Evolutionary conservation across 257 asterid species (phyloP), one percentile per base, ranked within the genome.

Genomic region (Rehmannia glutinosa): DNA sequence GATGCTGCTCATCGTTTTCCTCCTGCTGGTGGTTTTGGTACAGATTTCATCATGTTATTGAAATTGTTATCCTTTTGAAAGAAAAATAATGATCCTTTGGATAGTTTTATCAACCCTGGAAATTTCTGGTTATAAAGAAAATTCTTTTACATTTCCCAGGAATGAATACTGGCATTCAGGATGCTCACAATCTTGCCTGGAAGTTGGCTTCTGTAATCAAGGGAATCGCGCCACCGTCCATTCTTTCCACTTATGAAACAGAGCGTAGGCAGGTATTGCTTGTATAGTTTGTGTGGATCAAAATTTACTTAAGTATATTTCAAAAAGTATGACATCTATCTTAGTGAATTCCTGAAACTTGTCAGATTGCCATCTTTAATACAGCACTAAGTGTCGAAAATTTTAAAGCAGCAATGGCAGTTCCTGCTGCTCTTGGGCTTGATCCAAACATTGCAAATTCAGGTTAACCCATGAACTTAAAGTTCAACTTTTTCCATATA

Each of bases 21-120:
- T 24, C 99, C 99, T 25, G 95, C 99, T 75, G 99, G 99, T 71
- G 99, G 97, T 64, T 90, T 93, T 68, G 99, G 99, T 93, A 82
- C 36, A 70, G 20, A 47, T 15, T 47, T 32, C 17, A 27, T 47
- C 60, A 10, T 15, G 28, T 55, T 16, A 7, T 60, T 63, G 17
- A 19, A 30, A 23, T 8, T 10, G 19, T 45, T 16, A 17, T 46
- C 35, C 15, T 23, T 33, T 77, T 11, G 64, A 17, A 47, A 52
- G 35, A 41, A 6, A 42, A 16, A 15, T n/a, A 45, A 45, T 15
- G 52, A 45, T 47, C 19, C 19, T 15, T 47, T 47, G 25, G 13
- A 3, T 9, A 6, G 20, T 16, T 39, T 2, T 15, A 11, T 65
- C 51, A n/a, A n/a, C n/a, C n/a, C 46, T 57, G 30, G 15, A 35